These are phyloP conservation scores for Paspalum notatum DNA, from an alignment of 176 grass and related monocot species.

Conservation along the genomic window DNA sequence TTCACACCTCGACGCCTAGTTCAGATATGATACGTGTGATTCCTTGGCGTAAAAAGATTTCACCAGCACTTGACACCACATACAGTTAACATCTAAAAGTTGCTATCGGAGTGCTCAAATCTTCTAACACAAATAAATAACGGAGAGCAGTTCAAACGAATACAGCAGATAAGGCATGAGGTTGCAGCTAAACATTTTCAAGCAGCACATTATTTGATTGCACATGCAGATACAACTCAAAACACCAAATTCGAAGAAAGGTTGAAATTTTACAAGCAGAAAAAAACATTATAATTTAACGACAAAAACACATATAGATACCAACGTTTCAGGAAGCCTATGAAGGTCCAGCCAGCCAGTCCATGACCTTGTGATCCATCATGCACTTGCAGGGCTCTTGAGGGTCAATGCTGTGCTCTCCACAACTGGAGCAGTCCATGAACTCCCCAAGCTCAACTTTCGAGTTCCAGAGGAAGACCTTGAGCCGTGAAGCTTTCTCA, in stretches of 20 bases:
- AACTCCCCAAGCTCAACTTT: constrained; percentile 71
- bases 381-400: constrained; percentile 52
- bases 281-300: not conserved
- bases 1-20: too few relatives aligned
- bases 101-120: not conserved
- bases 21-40: too few relatives aligned
- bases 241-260: not conserved
- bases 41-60: too few relatives aligned
- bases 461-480: constrained; percentile 67
- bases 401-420: constrained; percentile 40
- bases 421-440: constrained; percentile 51
- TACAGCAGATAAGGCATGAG: not conserved
- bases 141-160: not conserved
- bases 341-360: constrained; percentile 59
- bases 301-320: not conserved
- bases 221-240: not conserved
- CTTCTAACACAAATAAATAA: not conserved
- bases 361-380: constrained; percentile 59
- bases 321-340: constrained; percentile 4
- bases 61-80: not conserved
- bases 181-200: not conserved
- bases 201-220: not conserved
- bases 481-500: constrained; percentile 57
- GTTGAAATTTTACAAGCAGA: not conserved
- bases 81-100: not conserved